phyloP scores from a whole-genome alignment of 495 filamentous ascomycete genomes.

The Daldinia childiae region DNA sequence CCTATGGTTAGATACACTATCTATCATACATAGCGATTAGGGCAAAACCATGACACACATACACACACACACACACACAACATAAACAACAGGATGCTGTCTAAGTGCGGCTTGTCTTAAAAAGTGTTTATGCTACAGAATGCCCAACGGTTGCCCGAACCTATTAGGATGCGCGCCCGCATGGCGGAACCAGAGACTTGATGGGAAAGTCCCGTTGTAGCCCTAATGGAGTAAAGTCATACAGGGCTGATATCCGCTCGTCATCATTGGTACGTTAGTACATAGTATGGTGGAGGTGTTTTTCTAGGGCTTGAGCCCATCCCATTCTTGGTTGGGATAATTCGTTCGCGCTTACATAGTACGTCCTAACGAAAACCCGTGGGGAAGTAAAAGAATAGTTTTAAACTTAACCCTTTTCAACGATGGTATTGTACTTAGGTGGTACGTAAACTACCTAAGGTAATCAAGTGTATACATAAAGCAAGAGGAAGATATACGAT shows the following conservation, averaged over 20 bases:
- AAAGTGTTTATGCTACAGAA: neutral
- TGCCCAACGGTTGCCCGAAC: neutral
- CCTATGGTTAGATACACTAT: no score
- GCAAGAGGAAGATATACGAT: neutral
- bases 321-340: neutral
- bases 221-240: slow-evolving; percentile 22
- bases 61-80: neutral
- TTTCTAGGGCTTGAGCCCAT: neutral
- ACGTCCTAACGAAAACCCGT: neutral
- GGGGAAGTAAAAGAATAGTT: neutral
- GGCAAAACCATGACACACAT: neutral
- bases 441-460: neutral
- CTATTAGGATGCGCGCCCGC: neutral
- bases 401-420: neutral
- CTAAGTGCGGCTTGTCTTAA: slow-evolving; percentile 4
- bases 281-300: neutral
- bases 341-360: slow-evolving; percentile 1
- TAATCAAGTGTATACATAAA: neutral
- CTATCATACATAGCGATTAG: neutral
- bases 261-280: slow-evolving; percentile 29
- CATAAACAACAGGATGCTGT: no score
- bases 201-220: slow-evolving; percentile 17
- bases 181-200: slow-evolving; percentile 26
- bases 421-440: neutral
- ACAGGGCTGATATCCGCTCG: slow-evolving; percentile 29